These are phyloP conservation scores for Solanum tarijense DNA, from an alignment of 257 asterid genomes.

Conservation along the genomic window DNA sequence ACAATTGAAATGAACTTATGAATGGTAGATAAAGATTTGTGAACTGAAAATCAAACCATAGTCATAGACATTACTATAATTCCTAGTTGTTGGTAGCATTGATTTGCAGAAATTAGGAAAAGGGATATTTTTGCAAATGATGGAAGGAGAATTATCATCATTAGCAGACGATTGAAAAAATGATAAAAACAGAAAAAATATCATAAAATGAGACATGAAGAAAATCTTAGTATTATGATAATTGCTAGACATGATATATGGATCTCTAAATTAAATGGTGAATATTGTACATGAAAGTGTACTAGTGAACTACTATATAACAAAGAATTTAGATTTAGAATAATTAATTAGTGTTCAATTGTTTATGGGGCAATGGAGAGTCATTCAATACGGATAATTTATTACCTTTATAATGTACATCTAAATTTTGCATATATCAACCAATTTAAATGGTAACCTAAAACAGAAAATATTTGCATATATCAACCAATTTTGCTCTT, in stretches of 20 bases:
- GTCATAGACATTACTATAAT: constrained; percentile 4
- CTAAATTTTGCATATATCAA: background rate
- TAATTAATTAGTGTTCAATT: background rate
- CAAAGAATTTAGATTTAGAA: background rate
- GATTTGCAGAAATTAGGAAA: constrained; percentile 10
- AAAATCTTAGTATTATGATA: background rate
- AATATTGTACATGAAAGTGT: background rate
- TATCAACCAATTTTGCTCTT: too few relatives aligned
- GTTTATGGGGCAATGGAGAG: background rate
- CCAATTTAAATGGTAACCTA: background rate
- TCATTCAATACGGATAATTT: too few relatives aligned
- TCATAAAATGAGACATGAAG: background rate
- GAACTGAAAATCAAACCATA: background rate
- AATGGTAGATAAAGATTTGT: background rate
- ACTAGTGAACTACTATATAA: background rate
- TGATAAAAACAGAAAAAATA: background rate
- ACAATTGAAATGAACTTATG: background rate
- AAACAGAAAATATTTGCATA: too few relatives aligned
- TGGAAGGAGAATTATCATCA: background rate
- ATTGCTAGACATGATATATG: background rate
- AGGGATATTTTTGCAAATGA: constrained; percentile 10
- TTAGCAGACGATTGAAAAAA: background rate
- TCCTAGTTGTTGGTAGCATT: background rate
- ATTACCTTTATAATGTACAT: background rate
- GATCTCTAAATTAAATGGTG: background rate